These are phyloP conservation scores for Aspergillus sp. DNA, from an alignment of 2,329 filamentous ascomycete genomes.

Conservation along the genomic window DNA sequence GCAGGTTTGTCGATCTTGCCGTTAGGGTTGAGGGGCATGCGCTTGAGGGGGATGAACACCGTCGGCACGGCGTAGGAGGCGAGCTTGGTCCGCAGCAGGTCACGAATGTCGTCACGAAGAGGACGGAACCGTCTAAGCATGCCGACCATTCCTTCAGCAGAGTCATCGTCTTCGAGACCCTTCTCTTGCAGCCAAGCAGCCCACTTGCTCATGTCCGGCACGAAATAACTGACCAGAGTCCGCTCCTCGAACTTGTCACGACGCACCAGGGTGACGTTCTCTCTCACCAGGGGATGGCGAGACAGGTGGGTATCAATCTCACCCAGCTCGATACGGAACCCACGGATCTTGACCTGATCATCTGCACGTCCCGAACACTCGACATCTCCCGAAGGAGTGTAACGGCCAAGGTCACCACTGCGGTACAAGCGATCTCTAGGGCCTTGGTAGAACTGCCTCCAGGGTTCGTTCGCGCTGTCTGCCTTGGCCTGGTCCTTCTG, in stretches of 20 bases:
- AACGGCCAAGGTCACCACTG: slow-evolving; percentile 82
- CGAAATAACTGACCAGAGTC: slow-evolving; percentile 84
- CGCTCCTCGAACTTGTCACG: slow-evolving; percentile 83
- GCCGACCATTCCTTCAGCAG: slow-evolving; percentile 55
- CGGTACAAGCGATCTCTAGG: slow-evolving; percentile 84
- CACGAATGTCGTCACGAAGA: slow-evolving; percentile 61
- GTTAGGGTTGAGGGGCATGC: slow-evolving; percentile 80
- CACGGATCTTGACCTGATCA: slow-evolving; percentile 91
- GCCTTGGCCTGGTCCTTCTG: slow-evolving; percentile 62
- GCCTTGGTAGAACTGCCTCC: slow-evolving; percentile 77
- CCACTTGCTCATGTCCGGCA: slow-evolving; percentile 79
- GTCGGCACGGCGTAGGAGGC: slow-evolving; percentile 75
- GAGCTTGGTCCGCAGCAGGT: slow-evolving; percentile 71
- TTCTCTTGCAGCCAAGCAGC: slow-evolving; percentile 63
- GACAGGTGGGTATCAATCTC: slow-evolving; percentile 88
- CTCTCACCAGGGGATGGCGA: slow-evolving; percentile 72
- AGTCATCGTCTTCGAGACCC: slow-evolving; percentile 54
- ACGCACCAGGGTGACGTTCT: slow-evolving; percentile 82
- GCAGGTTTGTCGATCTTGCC: slow-evolving; percentile 80
- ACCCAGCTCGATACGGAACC: slow-evolving; percentile 90
- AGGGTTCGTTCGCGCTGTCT: slow-evolving; percentile 62
- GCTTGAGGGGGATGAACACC: slow-evolving; percentile 70
- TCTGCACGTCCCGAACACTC: slow-evolving; percentile 80
- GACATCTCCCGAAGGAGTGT: slow-evolving; percentile 69
- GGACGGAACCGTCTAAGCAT: slow-evolving; percentile 63